Evolutionary conservation across 2,329 filamentous ascomycete genomes (phyloP), one percentile per base, ranked within the genome.

Genomic region (Fusarium sp.): DNA sequence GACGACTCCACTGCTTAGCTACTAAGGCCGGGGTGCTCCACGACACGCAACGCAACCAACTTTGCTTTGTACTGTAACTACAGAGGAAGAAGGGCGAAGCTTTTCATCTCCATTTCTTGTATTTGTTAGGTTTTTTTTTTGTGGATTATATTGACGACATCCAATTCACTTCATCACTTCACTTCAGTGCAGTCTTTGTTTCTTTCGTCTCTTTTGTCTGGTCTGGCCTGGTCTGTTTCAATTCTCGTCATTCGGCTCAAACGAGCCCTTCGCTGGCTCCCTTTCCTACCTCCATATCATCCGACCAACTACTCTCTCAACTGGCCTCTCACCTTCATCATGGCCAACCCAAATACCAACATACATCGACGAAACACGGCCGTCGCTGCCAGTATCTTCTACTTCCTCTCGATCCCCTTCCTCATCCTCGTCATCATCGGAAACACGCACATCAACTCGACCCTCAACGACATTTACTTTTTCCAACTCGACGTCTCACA

Each of bases 401-500:
- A 95, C 74, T 80, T 93, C 59, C 73, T 95, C 59, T 84, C 90
- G 35, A 83, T 91, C 64, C 81, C 94, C 64, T 96, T 96, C 75
- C 81, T 96, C 35, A 85, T 96, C 60, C 85, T 96, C 67, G 91
- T 86, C 70, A 83, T 92, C 69, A 86, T 96, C 67, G 93, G 91
- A 67, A 93, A 91, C 76, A 89, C 88, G 49, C 83, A 81, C 69
- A 80, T 87, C 69, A 83, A 82, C 54, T 72, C 81, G 13, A 83
- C 90, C 7, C 80, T 93, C 31, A 85, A 84, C 58, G 79, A 86
- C 55, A 91, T 91, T 68, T 97, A 91, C 79, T 95, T 97, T 77
- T 89, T 96, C 76, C 90, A 89, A 69, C 85, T 97, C 70, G 85
- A 96, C 76, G 84, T 97, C 44, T 86, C 91, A 67, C 85, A 96